Base-by-base conservation (phyloP, 441 rosid species). In the Gossypium schwendimanii region DNA sequence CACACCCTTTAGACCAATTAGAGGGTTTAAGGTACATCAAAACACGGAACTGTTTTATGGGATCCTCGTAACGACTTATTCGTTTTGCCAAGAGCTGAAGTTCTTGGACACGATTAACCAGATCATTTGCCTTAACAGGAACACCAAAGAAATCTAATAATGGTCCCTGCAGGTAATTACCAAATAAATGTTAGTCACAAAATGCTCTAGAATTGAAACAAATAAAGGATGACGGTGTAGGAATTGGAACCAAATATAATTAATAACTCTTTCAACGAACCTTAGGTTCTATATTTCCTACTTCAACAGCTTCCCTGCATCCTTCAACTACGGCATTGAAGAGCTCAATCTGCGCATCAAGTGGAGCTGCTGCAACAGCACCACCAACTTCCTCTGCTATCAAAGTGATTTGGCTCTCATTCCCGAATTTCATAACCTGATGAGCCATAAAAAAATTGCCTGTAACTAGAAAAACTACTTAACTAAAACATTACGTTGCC, bases 1-100 rank as follows among this genome's bases (percentile, higher is more conserved):
- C 98, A 66, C 99, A 96, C 67, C 99, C 99, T 86, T 96, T 96
- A 69, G 99, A 88, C 99, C 99, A 96, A 75, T 93, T 96, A 7
- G 99, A 91, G 80, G 98, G 97, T 85, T 93, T 96, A 73, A 93
- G 99, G 81, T 88, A 90, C 21, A 81, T 77, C 81, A 93, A 81
- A 63, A 85, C 97, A 71, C 97, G 90, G 81, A 96, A 96, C 74
- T 93, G 99, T 75, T 87, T 85, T 73, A 96, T 76, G 23, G 99
- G 99, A 83, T 96, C 88, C 66, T 87, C 84, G 73, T 93, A 96
- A 73, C 88, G 93, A 80, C 68, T 79, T 61, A 96, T 90, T 49
- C 97, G 90, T 78, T 90, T 93, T 59, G 91, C 91, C 61, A 96
- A 83, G 26, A 89, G 88, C 85, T 96, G 96, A 75, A 96, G 97